phyloP scores from a whole-genome alignment of 345 rosid species.

The Raphanus raphanistrum region DNA sequence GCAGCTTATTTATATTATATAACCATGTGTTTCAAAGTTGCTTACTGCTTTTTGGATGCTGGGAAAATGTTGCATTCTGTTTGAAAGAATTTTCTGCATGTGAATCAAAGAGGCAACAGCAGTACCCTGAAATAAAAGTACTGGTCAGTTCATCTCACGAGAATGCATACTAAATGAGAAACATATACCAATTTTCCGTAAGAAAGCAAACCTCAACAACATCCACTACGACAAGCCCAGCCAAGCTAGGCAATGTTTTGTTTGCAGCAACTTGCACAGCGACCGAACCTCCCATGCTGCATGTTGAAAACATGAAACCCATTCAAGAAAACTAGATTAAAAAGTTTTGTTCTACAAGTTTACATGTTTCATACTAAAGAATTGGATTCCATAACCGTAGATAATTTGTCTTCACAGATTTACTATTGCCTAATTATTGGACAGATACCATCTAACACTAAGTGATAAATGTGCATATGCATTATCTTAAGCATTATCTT shows the following conservation, averaged over 20 bases:
- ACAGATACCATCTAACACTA: background rate
- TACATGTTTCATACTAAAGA: background rate
- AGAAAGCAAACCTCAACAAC: constrained; percentile 84
- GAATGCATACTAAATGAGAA: constrained; percentile 27
- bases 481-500: background rate
- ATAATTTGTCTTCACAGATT: background rate
- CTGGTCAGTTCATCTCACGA: constrained; percentile 21
- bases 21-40: background rate
- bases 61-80: constrained; percentile 85
- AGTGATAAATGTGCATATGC: background rate
- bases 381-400: background rate
- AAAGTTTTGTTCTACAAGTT: background rate
- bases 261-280: constrained; percentile 94
- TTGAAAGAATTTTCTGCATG: constrained; percentile 88
- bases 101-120: constrained; percentile 89
- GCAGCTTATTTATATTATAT: background rate
- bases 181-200: background rate
- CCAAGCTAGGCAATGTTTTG: constrained; percentile 63
- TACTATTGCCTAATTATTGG: background rate
- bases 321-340: background rate
- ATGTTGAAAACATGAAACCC: constrained; percentile 19
- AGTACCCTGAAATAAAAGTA: constrained; percentile 66
- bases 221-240: constrained; percentile 89
- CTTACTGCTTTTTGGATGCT: constrained; percentile 85
- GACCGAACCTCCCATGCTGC: constrained; percentile 97